Conservation (phyloP, 2,329 filamentous ascomycete species). For the Nigrograna mackinnonii region DNA sequence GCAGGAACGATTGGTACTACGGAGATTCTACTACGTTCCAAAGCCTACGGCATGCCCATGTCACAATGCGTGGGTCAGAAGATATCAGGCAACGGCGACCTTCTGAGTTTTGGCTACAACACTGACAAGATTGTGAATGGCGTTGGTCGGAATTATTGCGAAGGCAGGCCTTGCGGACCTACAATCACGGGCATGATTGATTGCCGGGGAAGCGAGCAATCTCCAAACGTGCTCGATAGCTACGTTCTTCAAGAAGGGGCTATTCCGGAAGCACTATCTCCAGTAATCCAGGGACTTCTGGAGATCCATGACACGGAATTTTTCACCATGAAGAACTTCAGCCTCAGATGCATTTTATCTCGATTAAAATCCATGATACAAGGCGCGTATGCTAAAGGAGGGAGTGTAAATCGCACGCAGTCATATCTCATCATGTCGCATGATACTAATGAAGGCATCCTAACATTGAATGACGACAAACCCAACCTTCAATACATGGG, state of each 20-base stretch:
- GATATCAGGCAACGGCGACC: slow-evolving; percentile 68
- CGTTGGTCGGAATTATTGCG: slow-evolving; percentile 57
- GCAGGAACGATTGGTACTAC: slow-evolving; percentile 68
- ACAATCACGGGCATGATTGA: slow-evolving; percentile 68
- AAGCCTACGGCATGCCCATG: slow-evolving; percentile 57
- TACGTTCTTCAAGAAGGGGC: slow-evolving; percentile 68
- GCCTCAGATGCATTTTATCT: slow-evolving; percentile 54
- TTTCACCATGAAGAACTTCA: slow-evolving; percentile 40
- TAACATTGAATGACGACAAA: slow-evolving; percentile 63
- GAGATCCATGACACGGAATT: slow-evolving; percentile 57
- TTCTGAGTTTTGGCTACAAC: slow-evolving; percentile 68
- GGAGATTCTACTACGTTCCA: slow-evolving; percentile 51
- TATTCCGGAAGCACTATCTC: slow-evolving; percentile 60
- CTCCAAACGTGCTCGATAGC: slow-evolving; percentile 57
- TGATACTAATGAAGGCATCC: slow-evolving; percentile 64
- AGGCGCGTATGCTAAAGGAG: slow-evolving; percentile 60
- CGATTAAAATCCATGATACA: slow-evolving; percentile 58
- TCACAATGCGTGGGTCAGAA: slow-evolving; percentile 53
- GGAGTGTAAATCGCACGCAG: slow-evolving; percentile 63
- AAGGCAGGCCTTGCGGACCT: slow-evolving; percentile 61
- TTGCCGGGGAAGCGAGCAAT: slow-evolving; percentile 52
- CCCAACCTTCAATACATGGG: slow-evolving; percentile 64
- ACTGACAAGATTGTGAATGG: slow-evolving; percentile 60
- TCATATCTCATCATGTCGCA: slow-evolving; percentile 70
- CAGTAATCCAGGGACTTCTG: slow-evolving; percentile 61